A percentile compares a stretch with the other conserved stretches of the same genome.
Evolutionary conservation across 345 rosid genomes (phyloP).

Genomic region (Anastatica hierochuntica): DNA sequence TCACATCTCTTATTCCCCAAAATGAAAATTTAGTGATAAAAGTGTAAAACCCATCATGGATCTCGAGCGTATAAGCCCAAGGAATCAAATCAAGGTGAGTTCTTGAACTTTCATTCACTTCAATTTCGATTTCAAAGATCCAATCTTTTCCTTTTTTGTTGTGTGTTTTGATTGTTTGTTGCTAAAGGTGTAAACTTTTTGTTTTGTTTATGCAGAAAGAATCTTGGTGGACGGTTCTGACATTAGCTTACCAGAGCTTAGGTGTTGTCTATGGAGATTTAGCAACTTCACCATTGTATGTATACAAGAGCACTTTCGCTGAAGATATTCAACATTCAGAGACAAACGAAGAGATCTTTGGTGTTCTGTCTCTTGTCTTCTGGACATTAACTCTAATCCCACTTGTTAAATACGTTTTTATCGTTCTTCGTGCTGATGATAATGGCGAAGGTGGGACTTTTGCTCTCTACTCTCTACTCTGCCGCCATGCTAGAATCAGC

Average conservation of each 20-base stretch:
- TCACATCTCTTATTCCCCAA: too few species aligned
- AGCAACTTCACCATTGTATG: slow-evolving; percentile 77
- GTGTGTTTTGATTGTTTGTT: too few species aligned
- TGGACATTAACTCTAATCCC: slow-evolving; percentile 93
- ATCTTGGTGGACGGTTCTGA: slow-evolving; percentile 72
- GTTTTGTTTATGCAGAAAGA: slow-evolving; percentile 46
- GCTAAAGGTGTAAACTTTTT: background rate
- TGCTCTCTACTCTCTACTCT: slow-evolving; percentile 77
- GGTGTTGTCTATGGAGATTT: slow-evolving; percentile 95
- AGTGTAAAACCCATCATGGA: slow-evolving; percentile 42
- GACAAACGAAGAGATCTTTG: slow-evolving; percentile 81
- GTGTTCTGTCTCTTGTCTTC: slow-evolving; percentile 75
- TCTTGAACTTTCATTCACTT: too few species aligned
- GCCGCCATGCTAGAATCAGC: slow-evolving; percentile 83
- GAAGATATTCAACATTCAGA: slow-evolving; percentile 66
- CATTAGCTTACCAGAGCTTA: slow-evolving; percentile 73
- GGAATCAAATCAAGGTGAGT: slow-evolving; percentile 51
- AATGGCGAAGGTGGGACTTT: slow-evolving; percentile 95
- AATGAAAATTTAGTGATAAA: slow-evolving; percentile 15
- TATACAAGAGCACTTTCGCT: slow-evolving; percentile 69
- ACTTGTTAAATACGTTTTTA: slow-evolving; percentile 65
- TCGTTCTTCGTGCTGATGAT: slow-evolving; percentile 84
- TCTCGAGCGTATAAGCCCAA: slow-evolving; percentile 40
- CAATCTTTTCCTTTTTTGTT: too few species aligned
- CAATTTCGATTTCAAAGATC: too few species aligned